phyloP scores from a whole-genome alignment of 768 basidiomycete species.

The Amanita pseudoporphyria region DNA sequence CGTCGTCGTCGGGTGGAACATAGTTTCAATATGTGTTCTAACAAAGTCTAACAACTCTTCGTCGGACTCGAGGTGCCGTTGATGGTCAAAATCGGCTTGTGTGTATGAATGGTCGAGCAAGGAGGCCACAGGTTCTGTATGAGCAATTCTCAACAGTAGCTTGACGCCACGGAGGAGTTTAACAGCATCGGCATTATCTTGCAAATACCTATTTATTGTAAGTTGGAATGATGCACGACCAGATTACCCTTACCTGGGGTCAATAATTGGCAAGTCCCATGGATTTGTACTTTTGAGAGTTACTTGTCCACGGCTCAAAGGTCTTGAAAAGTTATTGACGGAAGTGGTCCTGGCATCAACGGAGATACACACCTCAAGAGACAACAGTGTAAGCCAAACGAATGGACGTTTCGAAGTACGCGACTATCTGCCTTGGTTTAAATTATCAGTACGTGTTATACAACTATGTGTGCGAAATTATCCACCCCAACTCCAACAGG shows the following conservation, averaged over 20 bases:
- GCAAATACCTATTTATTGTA: constrained; percentile 25
- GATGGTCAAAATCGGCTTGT: constrained; percentile 30
- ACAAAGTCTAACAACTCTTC: constrained; percentile 33
- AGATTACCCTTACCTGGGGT: constrained; percentile 28
- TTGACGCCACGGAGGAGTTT: constrained; percentile 34
- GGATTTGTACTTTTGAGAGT: constrained; percentile 30
- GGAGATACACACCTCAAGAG: constrained; percentile 27
- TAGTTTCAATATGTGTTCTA: constrained; percentile 32
- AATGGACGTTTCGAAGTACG: constrained; percentile 24
- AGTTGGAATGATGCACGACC: neutral
- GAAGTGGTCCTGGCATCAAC: neutral
- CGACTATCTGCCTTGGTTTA: constrained; percentile 25
- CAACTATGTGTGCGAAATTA: neutral
- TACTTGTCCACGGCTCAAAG: constrained; percentile 32
- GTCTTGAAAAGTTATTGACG: constrained; percentile 17
- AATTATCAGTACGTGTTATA: neutral
- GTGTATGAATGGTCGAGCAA: constrained; percentile 25
- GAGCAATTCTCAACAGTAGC: constrained; percentile 28
- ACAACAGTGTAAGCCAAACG: constrained; percentile 31
- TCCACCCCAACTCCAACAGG: constrained; percentile 32
- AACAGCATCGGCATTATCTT: constrained; percentile 29
- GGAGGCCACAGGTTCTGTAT: constrained; percentile 27
- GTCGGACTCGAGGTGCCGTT: constrained; percentile 26
- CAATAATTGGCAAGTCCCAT: constrained; percentile 32
- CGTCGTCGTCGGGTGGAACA: constrained; percentile 38